Evolutionary conservation across 1,139 yeast genomes (phyloP).

Genomic region (Pichia sp.): DNA sequence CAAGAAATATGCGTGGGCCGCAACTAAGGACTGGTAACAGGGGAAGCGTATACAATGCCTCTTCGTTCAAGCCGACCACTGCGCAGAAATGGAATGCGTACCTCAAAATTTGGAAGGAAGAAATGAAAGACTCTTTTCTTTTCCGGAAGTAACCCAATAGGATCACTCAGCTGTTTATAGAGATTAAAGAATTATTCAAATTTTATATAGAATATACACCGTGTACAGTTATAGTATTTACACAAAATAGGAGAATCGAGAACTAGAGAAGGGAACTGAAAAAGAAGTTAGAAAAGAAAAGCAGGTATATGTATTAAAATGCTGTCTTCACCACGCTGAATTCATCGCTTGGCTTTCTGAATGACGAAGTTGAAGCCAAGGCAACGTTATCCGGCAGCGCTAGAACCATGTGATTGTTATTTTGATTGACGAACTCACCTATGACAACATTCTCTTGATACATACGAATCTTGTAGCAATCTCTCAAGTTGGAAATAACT

Average conservation of each 20-base stretch:
- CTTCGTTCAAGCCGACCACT: slow-evolving; percentile 41
- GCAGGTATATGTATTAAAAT: slow-evolving; percentile 5
- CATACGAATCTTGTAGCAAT: slow-evolving; percentile 52
- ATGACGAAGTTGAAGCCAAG: slow-evolving; percentile 53
- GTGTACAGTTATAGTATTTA: neutral
- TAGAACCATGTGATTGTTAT: slow-evolving; percentile 64
- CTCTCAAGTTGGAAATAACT: slow-evolving; percentile 34
- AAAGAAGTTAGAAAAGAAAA: neutral
- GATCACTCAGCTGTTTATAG: neutral
- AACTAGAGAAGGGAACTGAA: neutral
- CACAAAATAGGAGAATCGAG: neutral
- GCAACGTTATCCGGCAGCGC: slow-evolving; percentile 71
- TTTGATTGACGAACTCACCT: slow-evolving; percentile 73
- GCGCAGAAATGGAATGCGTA: slow-evolving; percentile 60
- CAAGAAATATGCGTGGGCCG: neutral
- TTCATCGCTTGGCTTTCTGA: slow-evolving; percentile 53
- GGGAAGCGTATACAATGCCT: neutral
- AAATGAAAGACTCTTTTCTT: slow-evolving; percentile 52
- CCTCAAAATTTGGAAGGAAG: slow-evolving; percentile 58
- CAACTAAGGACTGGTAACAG: neutral
- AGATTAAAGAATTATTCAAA: neutral
- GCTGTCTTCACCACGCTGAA: slow-evolving; percentile 23
- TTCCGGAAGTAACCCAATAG: slow-evolving; percentile 31
- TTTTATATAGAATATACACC: neutral
- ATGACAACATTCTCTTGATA: slow-evolving; percentile 64